Conservation (phyloP, 176 grass and related monocot genomes). For the Aegilops sharonensis region DNA sequence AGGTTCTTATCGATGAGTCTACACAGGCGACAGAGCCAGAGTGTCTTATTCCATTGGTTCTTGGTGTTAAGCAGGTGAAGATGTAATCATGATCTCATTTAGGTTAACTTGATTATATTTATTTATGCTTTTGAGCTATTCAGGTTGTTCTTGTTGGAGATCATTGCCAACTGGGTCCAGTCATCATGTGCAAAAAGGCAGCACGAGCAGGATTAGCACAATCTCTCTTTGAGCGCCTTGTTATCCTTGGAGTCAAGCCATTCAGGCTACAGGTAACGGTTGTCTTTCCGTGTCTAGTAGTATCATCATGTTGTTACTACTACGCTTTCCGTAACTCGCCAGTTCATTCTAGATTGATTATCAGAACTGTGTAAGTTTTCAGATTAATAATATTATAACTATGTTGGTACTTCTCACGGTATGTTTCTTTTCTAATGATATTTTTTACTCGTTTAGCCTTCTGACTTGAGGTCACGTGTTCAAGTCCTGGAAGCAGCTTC, state of each 20-base stretch:
- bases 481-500: too few relatives aligned
- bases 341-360: background rate
- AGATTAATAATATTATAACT: background rate
- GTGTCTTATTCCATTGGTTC: slow-evolving; percentile 96
- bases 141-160: slow-evolving; percentile 99
- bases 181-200: slow-evolving; percentile 99
- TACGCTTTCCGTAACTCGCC: background rate
- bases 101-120: slow-evolving; percentile 14
- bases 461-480: too few relatives aligned
- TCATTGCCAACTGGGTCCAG: slow-evolving; percentile 96
- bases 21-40: slow-evolving; percentile 95
- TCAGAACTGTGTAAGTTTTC: background rate
- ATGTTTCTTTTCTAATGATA: background rate
- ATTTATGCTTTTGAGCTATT: slow-evolving; percentile 14
- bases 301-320: background rate
- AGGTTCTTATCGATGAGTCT: slow-evolving; percentile 99
- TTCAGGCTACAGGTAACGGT: slow-evolving; percentile 90
- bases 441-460: background rate
- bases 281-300: background rate
- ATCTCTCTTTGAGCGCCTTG: slow-evolving; percentile 96
- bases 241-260: slow-evolving; percentile 95
- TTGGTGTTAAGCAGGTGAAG: slow-evolving; percentile 98
- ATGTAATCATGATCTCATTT: background rate
- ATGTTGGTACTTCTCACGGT: background rate
- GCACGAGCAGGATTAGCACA: slow-evolving; percentile 92